A percentile compares a stretch with the other conserved stretches of the same genome.
Conservation (phyloP, 768 basidiomycete genomes). For the Amanita brunnescens region DNA sequence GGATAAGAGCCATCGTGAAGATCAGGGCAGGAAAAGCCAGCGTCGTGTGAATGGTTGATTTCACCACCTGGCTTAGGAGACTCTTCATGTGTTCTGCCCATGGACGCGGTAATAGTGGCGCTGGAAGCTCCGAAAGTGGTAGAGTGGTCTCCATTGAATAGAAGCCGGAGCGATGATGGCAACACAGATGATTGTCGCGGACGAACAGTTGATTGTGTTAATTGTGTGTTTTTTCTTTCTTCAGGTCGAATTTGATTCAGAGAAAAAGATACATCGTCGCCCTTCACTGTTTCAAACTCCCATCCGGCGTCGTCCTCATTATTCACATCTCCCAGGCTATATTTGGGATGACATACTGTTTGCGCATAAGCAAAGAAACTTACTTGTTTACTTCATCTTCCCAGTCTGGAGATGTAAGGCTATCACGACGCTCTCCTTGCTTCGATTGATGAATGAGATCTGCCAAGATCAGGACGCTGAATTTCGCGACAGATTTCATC, state of each 20-base stretch:
- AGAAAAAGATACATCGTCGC: slow-evolving; percentile 16
- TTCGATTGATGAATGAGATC: slow-evolving; percentile 79
- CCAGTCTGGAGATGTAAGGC: slow-evolving; percentile 62
- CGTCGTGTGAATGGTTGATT: neutral
- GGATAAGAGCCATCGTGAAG: neutral
- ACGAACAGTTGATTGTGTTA: slow-evolving; percentile 38
- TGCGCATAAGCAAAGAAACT: slow-evolving; percentile 10
- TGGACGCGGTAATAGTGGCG: neutral
- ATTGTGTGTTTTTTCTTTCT: slow-evolving; percentile 20
- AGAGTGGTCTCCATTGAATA: slow-evolving; percentile 61
- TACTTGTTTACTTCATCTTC: slow-evolving; percentile 60
- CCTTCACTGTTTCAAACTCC: slow-evolving; percentile 72
- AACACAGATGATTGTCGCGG: slow-evolving; percentile 41
- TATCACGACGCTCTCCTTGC: slow-evolving; percentile 67
- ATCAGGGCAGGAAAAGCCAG: neutral
- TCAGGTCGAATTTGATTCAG: slow-evolving; percentile 9
- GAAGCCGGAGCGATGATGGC: slow-evolving; percentile 67
- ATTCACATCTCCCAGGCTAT: slow-evolving; percentile 15
- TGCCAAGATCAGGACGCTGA: slow-evolving; percentile 56
- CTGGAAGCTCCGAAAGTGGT: neutral
- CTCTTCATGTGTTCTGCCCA: neutral
- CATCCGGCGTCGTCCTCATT: slow-evolving; percentile 38
- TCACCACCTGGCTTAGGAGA: neutral
- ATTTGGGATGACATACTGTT: neutral
- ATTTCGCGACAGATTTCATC: slow-evolving; percentile 73